These are phyloP conservation scores for Mrakia frigida DNA, from an alignment of 768 basidiomycete genomes.

Conservation along the genomic window DNA sequence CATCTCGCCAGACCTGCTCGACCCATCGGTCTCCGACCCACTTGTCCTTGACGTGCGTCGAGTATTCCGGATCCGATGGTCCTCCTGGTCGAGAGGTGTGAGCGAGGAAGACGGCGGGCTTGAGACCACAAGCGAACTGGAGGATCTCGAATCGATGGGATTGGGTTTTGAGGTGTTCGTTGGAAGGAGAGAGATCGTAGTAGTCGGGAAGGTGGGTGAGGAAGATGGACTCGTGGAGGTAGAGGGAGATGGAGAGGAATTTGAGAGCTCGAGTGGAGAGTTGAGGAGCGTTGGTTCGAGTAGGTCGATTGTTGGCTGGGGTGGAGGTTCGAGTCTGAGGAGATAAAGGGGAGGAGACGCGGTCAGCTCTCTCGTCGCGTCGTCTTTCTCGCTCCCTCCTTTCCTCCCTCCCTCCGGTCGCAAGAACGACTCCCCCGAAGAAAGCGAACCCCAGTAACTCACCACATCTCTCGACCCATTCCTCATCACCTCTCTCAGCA, in stretches of 20 bases:
- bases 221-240: conserved; percentile 14
- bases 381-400: no score
- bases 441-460: not conserved
- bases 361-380: no score
- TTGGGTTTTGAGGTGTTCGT: not conserved
- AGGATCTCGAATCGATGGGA: conserved; percentile 19
- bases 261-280: conserved; percentile 9
- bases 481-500: not conserved
- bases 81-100: conserved; percentile 1
- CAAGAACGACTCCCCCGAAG: no score
- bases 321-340: not conserved
- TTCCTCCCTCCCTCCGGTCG: not conserved
- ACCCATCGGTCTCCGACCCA: not conserved
- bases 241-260: conserved; percentile 19
- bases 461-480: not conserved
- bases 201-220: not conserved
- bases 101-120: conserved; percentile 9
- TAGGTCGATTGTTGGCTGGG: not conserved
- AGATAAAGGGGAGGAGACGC: not conserved
- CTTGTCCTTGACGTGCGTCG: conserved; percentile 8
- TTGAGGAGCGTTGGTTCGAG: not conserved
- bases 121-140: conserved; percentile 12
- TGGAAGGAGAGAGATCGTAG: not conserved
- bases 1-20: conserved; percentile 11
- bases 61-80: not conserved